phyloP scores from a whole-genome alignment of 257 asterid genomes.

The Voacanga thouarsii region DNA sequence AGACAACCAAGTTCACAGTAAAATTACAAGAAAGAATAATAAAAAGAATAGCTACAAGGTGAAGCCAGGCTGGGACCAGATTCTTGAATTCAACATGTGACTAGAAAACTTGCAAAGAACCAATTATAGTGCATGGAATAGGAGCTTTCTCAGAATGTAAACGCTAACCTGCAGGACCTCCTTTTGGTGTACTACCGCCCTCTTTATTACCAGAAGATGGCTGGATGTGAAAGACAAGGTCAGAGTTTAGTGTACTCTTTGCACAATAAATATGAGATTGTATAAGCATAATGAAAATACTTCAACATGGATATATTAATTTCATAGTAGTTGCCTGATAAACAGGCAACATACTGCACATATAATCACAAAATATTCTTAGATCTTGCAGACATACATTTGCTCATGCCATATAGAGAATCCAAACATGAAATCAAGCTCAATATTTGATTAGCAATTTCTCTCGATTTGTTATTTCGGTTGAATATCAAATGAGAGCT shows the following conservation, averaged over 20 bases:
- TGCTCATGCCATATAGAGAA: neutral
- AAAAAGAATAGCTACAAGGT: neutral
- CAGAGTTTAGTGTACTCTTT: neutral
- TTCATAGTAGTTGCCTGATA: neutral
- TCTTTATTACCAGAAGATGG: slow-evolving; percentile 46
- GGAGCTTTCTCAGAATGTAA: neutral
- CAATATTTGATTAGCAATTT: neutral
- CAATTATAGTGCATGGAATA: neutral
- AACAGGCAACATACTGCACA: neutral
- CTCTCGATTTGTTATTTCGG: neutral
- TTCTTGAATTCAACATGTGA: neutral
- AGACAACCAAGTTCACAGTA: neutral
- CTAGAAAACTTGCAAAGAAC: neutral
- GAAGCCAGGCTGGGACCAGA: neutral
- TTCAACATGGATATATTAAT: neutral
- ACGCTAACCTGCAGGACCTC: slow-evolving; percentile 65
- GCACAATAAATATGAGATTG: neutral
- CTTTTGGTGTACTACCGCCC: slow-evolving; percentile 36
- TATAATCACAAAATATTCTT: neutral
- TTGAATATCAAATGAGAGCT: neutral
- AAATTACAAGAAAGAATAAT: neutral
- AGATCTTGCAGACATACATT: too few species aligned
- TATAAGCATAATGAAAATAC: neutral
- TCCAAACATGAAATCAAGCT: neutral
- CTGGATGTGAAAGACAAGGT: slow-evolving; percentile 36